These are phyloP conservation scores for Physcomitrium patens DNA, from an alignment of 225 moss, liverwort and hornwort species.

Conservation along the genomic window DNA sequence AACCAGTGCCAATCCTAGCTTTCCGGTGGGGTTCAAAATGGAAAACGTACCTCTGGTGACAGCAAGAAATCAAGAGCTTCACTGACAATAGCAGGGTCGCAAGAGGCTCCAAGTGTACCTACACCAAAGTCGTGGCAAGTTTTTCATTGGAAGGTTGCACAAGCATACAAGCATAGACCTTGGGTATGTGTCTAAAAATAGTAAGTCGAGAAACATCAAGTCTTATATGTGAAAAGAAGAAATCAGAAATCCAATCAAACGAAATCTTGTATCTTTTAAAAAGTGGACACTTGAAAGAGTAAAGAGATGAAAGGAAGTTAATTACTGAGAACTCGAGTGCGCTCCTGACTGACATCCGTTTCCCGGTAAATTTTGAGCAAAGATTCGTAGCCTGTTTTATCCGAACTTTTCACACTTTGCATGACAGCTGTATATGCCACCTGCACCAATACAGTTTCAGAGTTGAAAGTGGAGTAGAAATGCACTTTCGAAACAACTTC, in stretches of 20 bases:
- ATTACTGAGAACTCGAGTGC: conserved; percentile 77
- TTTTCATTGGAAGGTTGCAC: conserved; percentile 19
- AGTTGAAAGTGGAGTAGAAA: conserved; percentile 23
- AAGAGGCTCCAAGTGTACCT: conserved; percentile 66
- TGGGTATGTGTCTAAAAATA: background rate
- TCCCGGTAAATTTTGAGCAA: conserved; percentile 69
- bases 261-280: conserved; percentile 8
- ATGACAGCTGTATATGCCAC: conserved; percentile 79
- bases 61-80: conserved; percentile 72
- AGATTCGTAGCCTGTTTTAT: conserved; percentile 63
- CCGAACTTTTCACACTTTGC: conserved; percentile 58
- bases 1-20: background rate
- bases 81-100: conserved; percentile 64
- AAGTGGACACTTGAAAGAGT: background rate
- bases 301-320: background rate
- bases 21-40: conserved; percentile 3
- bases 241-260: conserved; percentile 21
- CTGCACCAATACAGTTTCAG: conserved; percentile 40
- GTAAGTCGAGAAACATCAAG: conserved; percentile 9
- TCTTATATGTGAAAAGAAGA: conserved; percentile 3
- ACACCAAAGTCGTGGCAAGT: conserved; percentile 19
- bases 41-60: conserved; percentile 59
- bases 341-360: conserved; percentile 77
- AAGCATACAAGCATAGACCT: conserved; percentile 8
- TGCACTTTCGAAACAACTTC: conserved; percentile 5